Evolutionary conservation across 805 yeast genomes (phyloP).

Genomic region (Priceomyces castillae): DNA sequence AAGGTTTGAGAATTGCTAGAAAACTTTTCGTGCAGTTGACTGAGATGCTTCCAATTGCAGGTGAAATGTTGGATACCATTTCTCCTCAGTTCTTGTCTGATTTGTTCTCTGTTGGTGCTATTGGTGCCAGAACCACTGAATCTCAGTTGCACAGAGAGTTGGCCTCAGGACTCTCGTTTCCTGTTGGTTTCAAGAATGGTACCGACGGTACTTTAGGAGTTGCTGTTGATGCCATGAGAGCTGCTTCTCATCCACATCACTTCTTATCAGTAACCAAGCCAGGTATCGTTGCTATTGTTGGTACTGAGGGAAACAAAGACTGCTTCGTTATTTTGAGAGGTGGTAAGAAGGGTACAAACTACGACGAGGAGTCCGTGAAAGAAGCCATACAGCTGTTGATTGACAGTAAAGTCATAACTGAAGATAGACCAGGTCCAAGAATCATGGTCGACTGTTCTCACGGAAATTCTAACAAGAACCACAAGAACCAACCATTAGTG

Average conservation of each 20-base stretch:
- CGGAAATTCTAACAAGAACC: constrained; percentile 90
- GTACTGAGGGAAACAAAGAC: constrained; percentile 90
- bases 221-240: constrained; percentile 90
- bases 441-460: constrained; percentile 98
- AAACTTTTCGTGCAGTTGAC: constrained; percentile 83
- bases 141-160: constrained; percentile 96
- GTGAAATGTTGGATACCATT: constrained; percentile 96
- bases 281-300: constrained; percentile 93
- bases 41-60: constrained; percentile 84
- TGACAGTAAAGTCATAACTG: constrained; percentile 47
- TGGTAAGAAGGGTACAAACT: constrained; percentile 91
- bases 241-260: constrained; percentile 92
- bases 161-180: constrained; percentile 96
- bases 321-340: constrained; percentile 93
- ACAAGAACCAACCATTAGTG: constrained; percentile 89
- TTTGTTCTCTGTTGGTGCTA: constrained; percentile 93
- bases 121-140: constrained; percentile 98
- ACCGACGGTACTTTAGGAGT: constrained; percentile 95
- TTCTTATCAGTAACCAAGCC: constrained; percentile 94
- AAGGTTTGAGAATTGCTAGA: constrained; percentile 87
- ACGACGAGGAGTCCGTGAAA: constrained; percentile 69
- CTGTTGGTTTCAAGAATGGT: constrained; percentile 97
- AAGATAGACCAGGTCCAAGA: constrained; percentile 50
- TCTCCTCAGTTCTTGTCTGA: constrained; percentile 95
- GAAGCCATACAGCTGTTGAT: constrained; percentile 61